Evolutionary conservation across 345 rosid species (phyloP), one percentile per base, ranked within the genome.

Genomic region (Rhodamnia rubescens): DNA sequence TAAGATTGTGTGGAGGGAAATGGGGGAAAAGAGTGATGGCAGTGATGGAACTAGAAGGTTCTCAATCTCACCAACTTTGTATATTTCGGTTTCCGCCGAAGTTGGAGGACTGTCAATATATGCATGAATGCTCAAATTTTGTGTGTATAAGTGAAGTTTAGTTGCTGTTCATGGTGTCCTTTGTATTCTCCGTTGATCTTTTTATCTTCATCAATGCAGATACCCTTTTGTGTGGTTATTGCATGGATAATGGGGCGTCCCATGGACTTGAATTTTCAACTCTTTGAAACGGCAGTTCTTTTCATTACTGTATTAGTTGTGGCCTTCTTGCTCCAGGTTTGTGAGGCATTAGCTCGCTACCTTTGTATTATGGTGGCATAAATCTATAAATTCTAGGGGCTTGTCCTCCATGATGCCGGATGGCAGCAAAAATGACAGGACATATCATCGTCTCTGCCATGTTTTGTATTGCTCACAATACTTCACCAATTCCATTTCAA

Each of bases 281-380:
- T 94, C 15, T 96, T 96, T 54, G 98, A 96, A 91, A 96, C 99
- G 2, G 95, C 98, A 58, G 92, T 94, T 22, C 94, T 96, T 49
- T 91, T 94, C 86, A 92, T 95, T 54, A 94, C 97, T 36, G 96
- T 94, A 24, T 81, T 95, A 54, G 96, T 94, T 32, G 98, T 94
- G 85, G 98, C 96, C 86, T 95, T 94, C 92, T 91, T 93, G 87
- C 88, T 92, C 74, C 99, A 92, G 98, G 99, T 96, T 52, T n/a
- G 89, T 56, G 18, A 82, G 16, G 15, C 7, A 27, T 55, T n/a
- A 27, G 20, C 15, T 24, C 0, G 52, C 78, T 32, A 36, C 13
- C 13, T 69, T 69, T 69, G 36, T 27, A 27, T 50, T 51, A 27
- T 82, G 58, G 83, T 50, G 56, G 56, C 20, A 8, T 47, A 27